Conservation (phyloP, 225 moss, liverwort and hornwort genomes). For the Physcomitrium patens region DNA sequence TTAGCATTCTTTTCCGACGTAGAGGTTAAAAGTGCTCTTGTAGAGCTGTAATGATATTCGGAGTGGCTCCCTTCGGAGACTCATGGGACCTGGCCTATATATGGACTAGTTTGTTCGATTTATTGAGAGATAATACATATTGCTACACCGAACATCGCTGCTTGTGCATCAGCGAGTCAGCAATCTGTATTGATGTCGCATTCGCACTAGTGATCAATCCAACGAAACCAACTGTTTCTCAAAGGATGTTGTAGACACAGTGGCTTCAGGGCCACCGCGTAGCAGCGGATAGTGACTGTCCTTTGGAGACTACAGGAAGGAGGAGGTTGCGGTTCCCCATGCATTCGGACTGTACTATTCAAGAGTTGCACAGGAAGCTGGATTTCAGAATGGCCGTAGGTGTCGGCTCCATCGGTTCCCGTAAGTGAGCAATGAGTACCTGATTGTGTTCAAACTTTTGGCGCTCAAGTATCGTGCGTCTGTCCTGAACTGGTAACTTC, state of each 20-base stretch:
- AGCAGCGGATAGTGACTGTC: not conserved
- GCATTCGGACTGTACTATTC: constrained; percentile 7
- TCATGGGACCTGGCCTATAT: not conserved
- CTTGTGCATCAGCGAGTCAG: not conserved
- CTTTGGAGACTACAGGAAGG: constrained; percentile 7
- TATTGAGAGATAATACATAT: no score
- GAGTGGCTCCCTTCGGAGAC: not conserved
- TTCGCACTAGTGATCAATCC: not conserved
- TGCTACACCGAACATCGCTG: not conserved
- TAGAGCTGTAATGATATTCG: not conserved
- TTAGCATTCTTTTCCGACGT: no score
- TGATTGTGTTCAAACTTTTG: not conserved
- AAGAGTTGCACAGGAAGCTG: constrained; percentile 1
- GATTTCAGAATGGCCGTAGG: not conserved
- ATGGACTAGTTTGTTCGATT: no score
- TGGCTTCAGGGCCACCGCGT: not conserved
- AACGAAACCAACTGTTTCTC: not conserved
- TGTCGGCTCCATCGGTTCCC: not conserved
- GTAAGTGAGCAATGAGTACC: not conserved
- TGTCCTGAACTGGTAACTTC: not conserved
- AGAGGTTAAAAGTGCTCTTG: not conserved
- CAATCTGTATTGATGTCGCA: no score
- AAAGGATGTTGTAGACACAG: not conserved
- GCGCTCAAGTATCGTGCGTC: not conserved
- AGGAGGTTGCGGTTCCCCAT: not conserved